phyloP scores from a whole-genome alignment of 2,329 filamentous ascomycete genomes.

The Aspergillus flavus region DNA sequence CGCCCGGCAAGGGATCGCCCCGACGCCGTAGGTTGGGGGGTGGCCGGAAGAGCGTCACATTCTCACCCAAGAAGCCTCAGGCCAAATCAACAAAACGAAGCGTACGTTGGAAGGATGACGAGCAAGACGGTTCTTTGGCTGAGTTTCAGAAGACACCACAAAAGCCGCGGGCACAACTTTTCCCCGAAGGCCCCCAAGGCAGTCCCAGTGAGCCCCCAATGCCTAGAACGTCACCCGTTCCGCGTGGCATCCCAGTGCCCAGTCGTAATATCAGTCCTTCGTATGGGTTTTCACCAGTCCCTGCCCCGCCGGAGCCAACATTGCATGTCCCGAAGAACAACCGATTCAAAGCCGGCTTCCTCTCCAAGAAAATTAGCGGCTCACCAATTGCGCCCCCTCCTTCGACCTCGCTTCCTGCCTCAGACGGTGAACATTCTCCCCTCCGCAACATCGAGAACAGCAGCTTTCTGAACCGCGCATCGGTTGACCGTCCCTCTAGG shows the following conservation, averaged over 20 bases:
- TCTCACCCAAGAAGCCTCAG: constrained; percentile 71
- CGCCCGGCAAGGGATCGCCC: constrained; percentile 78
- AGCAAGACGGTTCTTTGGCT: constrained; percentile 78
- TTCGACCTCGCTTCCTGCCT: constrained; percentile 61
- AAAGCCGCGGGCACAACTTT: constrained; percentile 61
- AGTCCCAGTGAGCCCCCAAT: constrained; percentile 55
- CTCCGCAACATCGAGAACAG: constrained; percentile 56
- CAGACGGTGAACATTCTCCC: constrained; percentile 60
- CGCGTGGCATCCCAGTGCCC: constrained; percentile 45
- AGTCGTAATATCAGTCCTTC: constrained; percentile 39
- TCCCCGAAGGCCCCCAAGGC: constrained; percentile 49
- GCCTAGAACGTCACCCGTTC: constrained; percentile 57
- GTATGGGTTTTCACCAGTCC: constrained; percentile 60
- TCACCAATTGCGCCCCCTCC: constrained; percentile 65
- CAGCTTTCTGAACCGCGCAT: constrained; percentile 52
- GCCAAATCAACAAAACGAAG: constrained; percentile 71
- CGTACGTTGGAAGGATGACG: constrained; percentile 92
- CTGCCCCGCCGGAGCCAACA: constrained; percentile 59
- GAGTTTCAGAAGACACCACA: constrained; percentile 92
- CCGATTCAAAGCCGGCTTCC: constrained; percentile 86
- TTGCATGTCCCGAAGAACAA: constrained; percentile 66
- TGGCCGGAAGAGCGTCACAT: constrained; percentile 73
- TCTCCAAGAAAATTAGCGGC: constrained; percentile 69
- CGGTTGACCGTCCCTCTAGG: constrained; percentile 43
- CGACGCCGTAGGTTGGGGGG: constrained; percentile 68